These are phyloP conservation scores for Oryza glumipatula DNA, from an alignment of 176 grass and related monocot genomes.

Conservation along the genomic window DNA sequence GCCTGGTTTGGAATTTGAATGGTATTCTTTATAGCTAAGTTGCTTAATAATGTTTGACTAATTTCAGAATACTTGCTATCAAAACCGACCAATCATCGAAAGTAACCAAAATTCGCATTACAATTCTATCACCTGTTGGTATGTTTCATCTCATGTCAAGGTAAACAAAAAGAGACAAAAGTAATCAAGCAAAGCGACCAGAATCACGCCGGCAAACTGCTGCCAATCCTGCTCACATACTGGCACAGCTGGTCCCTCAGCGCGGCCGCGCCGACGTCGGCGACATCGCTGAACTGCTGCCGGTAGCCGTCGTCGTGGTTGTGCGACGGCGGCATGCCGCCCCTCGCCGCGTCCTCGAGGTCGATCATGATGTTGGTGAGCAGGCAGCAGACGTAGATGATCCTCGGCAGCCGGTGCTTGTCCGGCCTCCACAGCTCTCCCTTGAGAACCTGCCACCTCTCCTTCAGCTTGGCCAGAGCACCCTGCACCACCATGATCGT, in stretches of 20 bases:
- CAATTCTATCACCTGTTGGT: conserved; percentile 15
- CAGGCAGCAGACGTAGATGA: conserved; percentile 76
- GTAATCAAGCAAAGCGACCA: background rate
- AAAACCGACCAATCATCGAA: background rate
- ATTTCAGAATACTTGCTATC: background rate
- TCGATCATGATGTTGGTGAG: conserved; percentile 75
- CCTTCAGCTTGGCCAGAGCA: conserved; percentile 56
- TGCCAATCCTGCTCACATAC: conserved; percentile 13
- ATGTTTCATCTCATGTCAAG: conserved; percentile 24
- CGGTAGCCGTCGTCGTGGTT: conserved; percentile 55
- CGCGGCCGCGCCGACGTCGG: conserved; percentile 26
- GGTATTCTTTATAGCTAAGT: background rate
- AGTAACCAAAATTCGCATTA: conserved; percentile 11
- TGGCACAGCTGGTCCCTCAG: conserved; percentile 54
- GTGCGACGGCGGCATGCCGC: conserved; percentile 29
- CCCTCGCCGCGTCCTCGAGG: conserved; percentile 34
- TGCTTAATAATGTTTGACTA: background rate
- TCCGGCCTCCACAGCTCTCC: conserved; percentile 73
- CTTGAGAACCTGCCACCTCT: conserved; percentile 61
- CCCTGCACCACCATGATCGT: conserved; percentile 49
- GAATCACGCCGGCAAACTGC: conserved; percentile 31
- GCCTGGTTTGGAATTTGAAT: background rate
- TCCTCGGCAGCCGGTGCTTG: conserved; percentile 67
- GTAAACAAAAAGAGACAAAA: background rate
- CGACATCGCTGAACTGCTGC: conserved; percentile 55